Percentiles rank a stretch among this genome's conserved stretches.
Evolutionary conservation across 805 yeast genomes (phyloP).

Genomic region (Tetrapisispora namnaoensis): DNA sequence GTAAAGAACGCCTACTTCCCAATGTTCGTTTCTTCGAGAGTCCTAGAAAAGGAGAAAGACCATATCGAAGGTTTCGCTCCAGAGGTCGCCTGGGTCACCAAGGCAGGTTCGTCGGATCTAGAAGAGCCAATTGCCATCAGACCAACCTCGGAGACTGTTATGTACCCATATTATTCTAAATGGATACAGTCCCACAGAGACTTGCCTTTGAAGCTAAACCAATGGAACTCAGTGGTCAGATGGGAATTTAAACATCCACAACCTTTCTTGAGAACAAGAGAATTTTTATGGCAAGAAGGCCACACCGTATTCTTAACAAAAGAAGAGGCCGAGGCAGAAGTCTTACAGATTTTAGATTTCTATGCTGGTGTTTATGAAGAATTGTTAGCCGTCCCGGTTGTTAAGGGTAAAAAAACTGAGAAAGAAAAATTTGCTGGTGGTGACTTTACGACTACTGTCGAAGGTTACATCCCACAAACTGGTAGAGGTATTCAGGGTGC

Average conservation of each 20-base stretch:
- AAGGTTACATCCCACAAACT: constrained; percentile 94
- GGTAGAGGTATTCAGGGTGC: constrained; percentile 99
- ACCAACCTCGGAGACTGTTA: constrained; percentile 98
- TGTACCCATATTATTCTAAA: constrained; percentile 98
- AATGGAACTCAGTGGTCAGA: constrained; percentile 99
- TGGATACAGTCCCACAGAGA: constrained; percentile 99
- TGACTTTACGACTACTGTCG: constrained; percentile 87
- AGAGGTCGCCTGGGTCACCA: constrained; percentile 99
- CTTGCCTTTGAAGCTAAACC: constrained; percentile 90
- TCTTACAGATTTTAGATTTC: constrained; percentile 71
- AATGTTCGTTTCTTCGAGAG: constrained; percentile 90
- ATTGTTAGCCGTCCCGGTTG: constrained; percentile 92
- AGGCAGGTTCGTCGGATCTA: constrained; percentile 85
- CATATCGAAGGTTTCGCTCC: constrained; percentile 99
- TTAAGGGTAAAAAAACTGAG: constrained; percentile 91
- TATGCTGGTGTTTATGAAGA: constrained; percentile 82
- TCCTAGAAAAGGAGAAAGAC: constrained; percentile 94
- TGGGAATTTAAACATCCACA: constrained; percentile 99
- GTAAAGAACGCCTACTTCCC: constrained; percentile 97
- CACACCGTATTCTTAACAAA: constrained; percentile 91
- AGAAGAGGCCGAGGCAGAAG: constrained; percentile 78
- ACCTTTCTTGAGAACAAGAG: constrained; percentile 97
- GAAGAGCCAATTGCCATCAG: constrained; percentile 98
- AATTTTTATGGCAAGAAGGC: constrained; percentile 99
- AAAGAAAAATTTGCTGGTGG: constrained; percentile 99